Evolutionary conservation across 1,139 yeast species (phyloP), one percentile per base, ranked within the genome.

Genomic region (Kurtzmaniella quercitrusa): DNA sequence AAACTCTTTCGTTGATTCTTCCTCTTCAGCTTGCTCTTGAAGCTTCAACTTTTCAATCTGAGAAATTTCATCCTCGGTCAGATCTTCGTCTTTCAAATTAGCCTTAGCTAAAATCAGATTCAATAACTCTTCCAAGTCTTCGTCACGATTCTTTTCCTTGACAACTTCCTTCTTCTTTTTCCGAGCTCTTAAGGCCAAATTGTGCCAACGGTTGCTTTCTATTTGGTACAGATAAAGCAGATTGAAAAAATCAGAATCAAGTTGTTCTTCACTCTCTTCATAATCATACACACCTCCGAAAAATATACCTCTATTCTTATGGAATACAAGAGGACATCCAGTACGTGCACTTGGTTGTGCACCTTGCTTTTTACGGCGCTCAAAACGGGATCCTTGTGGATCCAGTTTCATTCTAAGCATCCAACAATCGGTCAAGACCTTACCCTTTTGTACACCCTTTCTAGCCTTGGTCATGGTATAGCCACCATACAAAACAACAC

Each of bases 251-350:
- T 79, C 82, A 2, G 96, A 88, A 38, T 86, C 94, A 50, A 93
- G 68, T 42, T 86, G 80, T 60, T 93, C 98, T 61, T 93, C 98
- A 30, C 96, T 91, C 62, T 93, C 98, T 51, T 89, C 96, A 47
- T 78, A 86, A 63, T 93, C 98, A 57, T 79, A 91, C 12, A 93
- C 98, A 49, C 98, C 98, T 35, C 98, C 98, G 66, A 91, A 93
- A 59, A 91, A 59, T 14, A 93, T 78, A 46, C 98, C 98, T 69
- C 98, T 80, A 47, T 94, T 95, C 54, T 89, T 87, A 63, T 93
- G 98, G 55, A 76, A 76, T 2, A 82, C 91, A 80, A 93, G 79
- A 3, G 95, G 84, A 57, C 96, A 87, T 0, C 98, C 98, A n/a
- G 88, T 97, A 55, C 98, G 78, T 18, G 97, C 87, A 3, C 89